These are phyloP conservation scores for Corymbia calophylla DNA, from an alignment of 441 rosid genomes.

Conservation along the genomic window DNA sequence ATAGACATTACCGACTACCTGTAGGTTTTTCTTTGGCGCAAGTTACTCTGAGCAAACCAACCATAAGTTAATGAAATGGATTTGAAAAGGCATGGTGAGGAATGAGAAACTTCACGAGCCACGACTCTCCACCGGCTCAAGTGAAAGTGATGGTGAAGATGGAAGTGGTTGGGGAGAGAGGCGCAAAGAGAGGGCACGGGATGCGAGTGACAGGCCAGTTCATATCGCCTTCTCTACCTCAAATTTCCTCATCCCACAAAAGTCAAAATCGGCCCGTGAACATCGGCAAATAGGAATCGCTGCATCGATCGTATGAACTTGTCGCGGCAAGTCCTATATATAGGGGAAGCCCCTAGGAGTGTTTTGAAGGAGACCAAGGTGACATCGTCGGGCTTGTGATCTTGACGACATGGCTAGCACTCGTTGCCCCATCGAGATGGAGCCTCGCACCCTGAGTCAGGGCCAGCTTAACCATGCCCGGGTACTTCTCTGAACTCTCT, in stretches of 20 bases:
- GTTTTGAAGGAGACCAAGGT: neutral
- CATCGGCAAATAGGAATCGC: neutral
- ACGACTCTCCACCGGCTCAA: neutral
- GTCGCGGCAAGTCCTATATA: neutral
- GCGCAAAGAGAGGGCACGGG: slow-evolving; percentile 11
- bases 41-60: neutral
- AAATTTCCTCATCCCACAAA: neutral
- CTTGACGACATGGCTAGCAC: slow-evolving; percentile 20
- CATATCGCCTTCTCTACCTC: slow-evolving; percentile 5
- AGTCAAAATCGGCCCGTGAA: slow-evolving; percentile 10
- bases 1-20: neutral
- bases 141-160: neutral
- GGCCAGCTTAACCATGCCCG: slow-evolving; percentile 27
- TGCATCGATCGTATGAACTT: neutral
- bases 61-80: neutral
- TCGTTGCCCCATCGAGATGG: slow-evolving; percentile 37
- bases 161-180: neutral
- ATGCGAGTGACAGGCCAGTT: neutral
- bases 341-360: neutral
- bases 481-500: slow-evolving; percentile 1
- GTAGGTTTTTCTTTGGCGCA: neutral
- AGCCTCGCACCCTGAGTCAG: slow-evolving; percentile 34
- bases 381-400: neutral
- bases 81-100: neutral
- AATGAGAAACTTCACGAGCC: neutral